Conservation (phyloP, 2,329 filamentous ascomycete species). For the Zalaria obscura region DNA sequence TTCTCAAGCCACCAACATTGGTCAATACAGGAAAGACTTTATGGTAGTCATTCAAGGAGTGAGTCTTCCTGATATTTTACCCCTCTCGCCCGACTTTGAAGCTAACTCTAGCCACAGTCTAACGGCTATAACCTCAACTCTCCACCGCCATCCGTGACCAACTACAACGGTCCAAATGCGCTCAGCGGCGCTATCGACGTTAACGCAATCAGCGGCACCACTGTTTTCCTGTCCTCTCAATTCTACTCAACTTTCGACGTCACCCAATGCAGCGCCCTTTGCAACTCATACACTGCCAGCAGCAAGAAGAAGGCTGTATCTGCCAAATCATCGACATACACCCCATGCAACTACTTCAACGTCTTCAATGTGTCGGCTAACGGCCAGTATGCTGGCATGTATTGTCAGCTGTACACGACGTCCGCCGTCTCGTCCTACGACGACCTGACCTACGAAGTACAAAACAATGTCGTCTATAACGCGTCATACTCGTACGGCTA, state of each 20-base stretch:
- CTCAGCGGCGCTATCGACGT: constrained; percentile 4
- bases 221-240: constrained; percentile 1
- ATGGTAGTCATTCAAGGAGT: constrained; percentile 12
- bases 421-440: constrained; percentile 2
- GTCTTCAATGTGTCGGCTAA: constrained; percentile 7
- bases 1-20: constrained; percentile 12
- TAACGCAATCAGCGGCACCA: not conserved
- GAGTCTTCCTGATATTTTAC: not conserved
- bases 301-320: constrained; percentile 1
- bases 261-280: constrained; percentile 3
- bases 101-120: not conserved
- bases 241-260: constrained; percentile 4
- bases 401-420: constrained; percentile 6
- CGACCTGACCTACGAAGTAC: constrained; percentile 1
- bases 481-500: constrained; percentile 6
- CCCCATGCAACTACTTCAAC: constrained; percentile 8
- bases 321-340: constrained; percentile 3
- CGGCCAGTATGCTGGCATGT: constrained; percentile 4
- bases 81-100: not conserved
- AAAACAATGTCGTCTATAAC: constrained; percentile 4
- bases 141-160: constrained; percentile 3
- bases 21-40: constrained; percentile 13
- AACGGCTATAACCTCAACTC: constrained; percentile 7
- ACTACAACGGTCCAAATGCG: constrained; percentile 5
- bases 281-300: constrained; percentile 1